Evolutionary conservation across 768 basidiomycete genomes (phyloP).

Genomic region (Tephrocybe sp.): DNA sequence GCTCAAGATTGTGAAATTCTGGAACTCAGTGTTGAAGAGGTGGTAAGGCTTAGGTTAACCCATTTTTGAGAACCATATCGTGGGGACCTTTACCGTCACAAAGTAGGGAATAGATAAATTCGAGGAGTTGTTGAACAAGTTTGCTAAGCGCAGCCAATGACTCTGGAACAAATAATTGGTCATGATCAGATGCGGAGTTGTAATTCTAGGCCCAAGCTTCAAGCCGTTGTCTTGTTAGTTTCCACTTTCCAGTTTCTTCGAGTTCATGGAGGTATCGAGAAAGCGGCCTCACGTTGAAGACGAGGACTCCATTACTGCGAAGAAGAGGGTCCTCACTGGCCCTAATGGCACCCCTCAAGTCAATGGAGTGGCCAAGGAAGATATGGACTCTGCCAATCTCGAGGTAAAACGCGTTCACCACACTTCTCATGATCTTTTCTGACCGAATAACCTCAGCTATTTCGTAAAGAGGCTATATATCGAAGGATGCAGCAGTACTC

Average conservation of each 20-base stretch:
- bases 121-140: neutral
- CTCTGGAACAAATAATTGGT: constrained; percentile 27
- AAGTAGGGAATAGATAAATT: no score
- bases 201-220: constrained; percentile 28
- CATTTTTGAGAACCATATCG: neutral
- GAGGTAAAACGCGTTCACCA: constrained; percentile 51
- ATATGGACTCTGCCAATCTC: constrained; percentile 57
- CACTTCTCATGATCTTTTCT: constrained; percentile 15
- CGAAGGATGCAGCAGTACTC: constrained; percentile 83
- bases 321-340: constrained; percentile 57
- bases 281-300: constrained; percentile 60
- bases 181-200: constrained; percentile 43
- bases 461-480: constrained; percentile 85
- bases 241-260: constrained; percentile 44
- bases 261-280: constrained; percentile 44
- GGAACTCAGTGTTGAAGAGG: constrained; percentile 36
- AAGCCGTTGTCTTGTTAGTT: constrained; percentile 12
- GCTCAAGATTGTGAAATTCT: constrained; percentile 85
- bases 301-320: constrained; percentile 44
- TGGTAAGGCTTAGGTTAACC: constrained; percentile 34
- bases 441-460: constrained; percentile 49
- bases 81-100: neutral
- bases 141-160: neutral
- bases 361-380: constrained; percentile 47
- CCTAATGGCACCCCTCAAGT: constrained; percentile 52